Conservation (phyloP, 202 grass and related monocot species). For the Cymbopogon flexuosus region DNA sequence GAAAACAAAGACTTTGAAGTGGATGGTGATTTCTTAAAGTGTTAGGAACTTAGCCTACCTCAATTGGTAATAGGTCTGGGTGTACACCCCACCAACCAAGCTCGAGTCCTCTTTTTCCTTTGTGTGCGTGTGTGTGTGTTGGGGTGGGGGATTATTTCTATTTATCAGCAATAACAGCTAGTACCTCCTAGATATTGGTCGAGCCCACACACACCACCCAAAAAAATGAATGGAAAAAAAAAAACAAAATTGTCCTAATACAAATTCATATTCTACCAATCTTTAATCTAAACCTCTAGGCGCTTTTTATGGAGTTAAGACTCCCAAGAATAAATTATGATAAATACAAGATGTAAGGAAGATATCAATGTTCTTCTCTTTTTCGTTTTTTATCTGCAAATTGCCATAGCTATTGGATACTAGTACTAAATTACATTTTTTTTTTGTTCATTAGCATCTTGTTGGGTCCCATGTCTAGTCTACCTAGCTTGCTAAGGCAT, state of each 20-base stretch:
- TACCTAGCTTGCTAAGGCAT: neutral
- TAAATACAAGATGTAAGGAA: neutral
- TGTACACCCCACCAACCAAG: no score
- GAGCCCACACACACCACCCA: neutral
- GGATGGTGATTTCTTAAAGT: constrained; percentile 8
- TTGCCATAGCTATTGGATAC: neutral
- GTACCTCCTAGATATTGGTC: neutral
- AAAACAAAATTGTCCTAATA: neutral
- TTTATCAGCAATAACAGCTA: neutral
- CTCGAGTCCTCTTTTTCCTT: no score
- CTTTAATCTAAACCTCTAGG: neutral
- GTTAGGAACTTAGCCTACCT: neutral
- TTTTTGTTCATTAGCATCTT: neutral
- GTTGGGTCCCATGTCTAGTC: neutral
- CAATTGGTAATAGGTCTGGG: neutral
- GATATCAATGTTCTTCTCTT: neutral
- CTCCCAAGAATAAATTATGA: neutral
- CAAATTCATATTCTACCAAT: neutral
- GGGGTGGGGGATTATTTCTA: neutral
- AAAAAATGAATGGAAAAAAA: neutral
- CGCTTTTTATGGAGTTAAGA: neutral
- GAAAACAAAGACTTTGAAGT: constrained; percentile 2
- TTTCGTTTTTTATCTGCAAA: neutral
- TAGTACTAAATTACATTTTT: neutral
- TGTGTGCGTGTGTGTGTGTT: no score